A percentile compares a stretch with the other conserved stretches of the same genome.
phyloP scores from a whole-genome alignment of 805 yeast species.

The Pichia gijzeniarum region DNA sequence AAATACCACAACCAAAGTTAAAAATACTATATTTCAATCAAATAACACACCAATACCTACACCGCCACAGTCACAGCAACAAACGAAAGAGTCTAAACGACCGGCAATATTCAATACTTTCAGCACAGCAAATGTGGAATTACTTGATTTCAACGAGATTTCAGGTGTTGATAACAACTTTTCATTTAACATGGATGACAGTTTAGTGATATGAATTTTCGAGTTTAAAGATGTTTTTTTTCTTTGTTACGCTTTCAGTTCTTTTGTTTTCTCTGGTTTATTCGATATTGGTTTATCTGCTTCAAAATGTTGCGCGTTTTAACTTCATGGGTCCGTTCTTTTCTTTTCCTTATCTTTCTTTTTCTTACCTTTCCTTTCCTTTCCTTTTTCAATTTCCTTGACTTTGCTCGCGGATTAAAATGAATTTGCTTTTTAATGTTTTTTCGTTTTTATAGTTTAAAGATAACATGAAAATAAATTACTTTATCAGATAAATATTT shows the following conservation, averaged over 20 bases:
- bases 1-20: not conserved
- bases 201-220: constrained; percentile 7
- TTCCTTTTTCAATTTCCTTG: not conserved
- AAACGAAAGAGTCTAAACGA: not conserved
- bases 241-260: not conserved
- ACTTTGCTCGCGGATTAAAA: not conserved
- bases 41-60: too few species aligned
- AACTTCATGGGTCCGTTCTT: too few species aligned
- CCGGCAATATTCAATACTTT: constrained; percentile 1
- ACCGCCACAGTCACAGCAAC: not conserved
- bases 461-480: too few species aligned
- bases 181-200: constrained; percentile 10
- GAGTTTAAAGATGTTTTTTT: not conserved
- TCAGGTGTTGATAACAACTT: constrained; percentile 5
- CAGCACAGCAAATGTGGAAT: not conserved
- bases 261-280: not conserved
- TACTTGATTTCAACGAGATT: constrained; percentile 8
- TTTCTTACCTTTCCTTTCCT: not conserved
- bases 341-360: too few species aligned
- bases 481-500: not conserved
- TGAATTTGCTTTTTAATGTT: not conserved
- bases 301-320: too few species aligned
- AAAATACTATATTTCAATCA: too few species aligned
- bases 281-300: not conserved
- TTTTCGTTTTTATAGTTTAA: too few species aligned